These are phyloP conservation scores for Zoysia matrella DNA, from an alignment of 202 grass and related monocot genomes.

Conservation along the genomic window DNA sequence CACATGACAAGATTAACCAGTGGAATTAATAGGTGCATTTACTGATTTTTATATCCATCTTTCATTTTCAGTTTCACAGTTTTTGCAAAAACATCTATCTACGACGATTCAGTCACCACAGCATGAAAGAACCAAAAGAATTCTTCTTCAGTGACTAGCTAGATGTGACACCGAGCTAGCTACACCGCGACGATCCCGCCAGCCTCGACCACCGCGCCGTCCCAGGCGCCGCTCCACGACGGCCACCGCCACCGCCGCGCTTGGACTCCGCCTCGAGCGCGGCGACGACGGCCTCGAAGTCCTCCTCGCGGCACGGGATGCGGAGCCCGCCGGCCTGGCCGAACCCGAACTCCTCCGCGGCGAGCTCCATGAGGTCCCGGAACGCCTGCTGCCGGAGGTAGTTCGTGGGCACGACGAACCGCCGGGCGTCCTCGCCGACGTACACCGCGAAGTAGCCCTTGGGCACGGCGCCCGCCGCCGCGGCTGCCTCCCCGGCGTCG, in stretches of 20 bases:
- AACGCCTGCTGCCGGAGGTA: constrained; percentile 63
- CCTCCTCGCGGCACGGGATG: constrained; percentile 71
- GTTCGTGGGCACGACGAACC: constrained; percentile 68
- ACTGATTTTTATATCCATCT: background rate
- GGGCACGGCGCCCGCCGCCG: constrained; percentile 35
- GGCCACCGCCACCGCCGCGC: constrained; percentile 9
- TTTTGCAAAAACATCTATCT: background rate
- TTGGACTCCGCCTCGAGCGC: constrained; percentile 14
- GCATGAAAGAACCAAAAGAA: background rate
- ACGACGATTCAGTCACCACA: background rate
- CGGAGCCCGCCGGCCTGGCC: constrained; percentile 50
- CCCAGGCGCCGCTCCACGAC: constrained; percentile 9
- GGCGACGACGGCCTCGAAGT: constrained; percentile 52
- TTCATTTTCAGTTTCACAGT: background rate
- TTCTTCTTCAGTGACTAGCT: background rate
- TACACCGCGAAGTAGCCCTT: constrained; percentile 72
- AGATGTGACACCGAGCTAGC: background rate
- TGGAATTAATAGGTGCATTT: background rate
- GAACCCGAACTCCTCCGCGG: constrained; percentile 78
- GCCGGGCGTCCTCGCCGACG: constrained; percentile 57
- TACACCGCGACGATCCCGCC: background rate
- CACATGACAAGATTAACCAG: background rate
- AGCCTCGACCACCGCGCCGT: constrained; percentile 5
- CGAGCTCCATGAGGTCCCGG: constrained; percentile 66
- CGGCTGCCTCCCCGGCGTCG: constrained; percentile 11